Conservation (phyloP, 805 yeast genomes). For the Teunomyces gatunensis region DNA sequence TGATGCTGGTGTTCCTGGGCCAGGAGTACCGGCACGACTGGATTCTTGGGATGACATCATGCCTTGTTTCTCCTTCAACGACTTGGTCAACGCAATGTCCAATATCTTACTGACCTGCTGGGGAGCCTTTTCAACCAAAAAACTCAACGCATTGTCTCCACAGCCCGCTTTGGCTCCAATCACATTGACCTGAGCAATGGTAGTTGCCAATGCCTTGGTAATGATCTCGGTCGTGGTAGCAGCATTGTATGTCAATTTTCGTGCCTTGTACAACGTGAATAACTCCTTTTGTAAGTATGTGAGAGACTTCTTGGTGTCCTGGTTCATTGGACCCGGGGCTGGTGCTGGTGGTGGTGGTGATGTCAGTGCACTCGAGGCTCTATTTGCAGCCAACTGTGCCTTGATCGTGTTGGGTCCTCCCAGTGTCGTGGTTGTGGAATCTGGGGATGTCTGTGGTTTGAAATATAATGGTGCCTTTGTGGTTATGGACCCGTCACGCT, state of each 20-base stretch:
- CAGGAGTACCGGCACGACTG: slow-evolving; percentile 15
- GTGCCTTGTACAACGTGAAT: slow-evolving; percentile 72
- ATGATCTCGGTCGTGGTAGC: slow-evolving; percentile 80
- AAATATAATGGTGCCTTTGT: slow-evolving; percentile 35
- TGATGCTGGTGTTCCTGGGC: background rate
- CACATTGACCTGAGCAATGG: slow-evolving; percentile 84
- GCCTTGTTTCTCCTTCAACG: slow-evolving; percentile 50
- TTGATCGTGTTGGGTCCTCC: slow-evolving; percentile 29
- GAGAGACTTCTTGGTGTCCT: slow-evolving; percentile 70
- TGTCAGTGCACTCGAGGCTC: slow-evolving; percentile 26
- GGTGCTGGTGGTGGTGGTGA: slow-evolving; percentile 15
- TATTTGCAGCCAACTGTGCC: slow-evolving; percentile 48
- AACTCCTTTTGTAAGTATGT: slow-evolving; percentile 84
- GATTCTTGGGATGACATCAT: slow-evolving; percentile 16
- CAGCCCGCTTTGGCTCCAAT: slow-evolving; percentile 85
- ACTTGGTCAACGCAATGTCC: slow-evolving; percentile 78
- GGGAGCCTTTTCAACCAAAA: slow-evolving; percentile 77
- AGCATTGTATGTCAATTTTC: slow-evolving; percentile 67
- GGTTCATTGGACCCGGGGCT: slow-evolving; percentile 38
- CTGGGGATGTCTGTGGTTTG: slow-evolving; percentile 19
- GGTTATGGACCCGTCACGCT: slow-evolving; percentile 28
- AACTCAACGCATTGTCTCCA: slow-evolving; percentile 72
- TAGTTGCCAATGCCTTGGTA: slow-evolving; percentile 89
- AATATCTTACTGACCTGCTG: slow-evolving; percentile 74
- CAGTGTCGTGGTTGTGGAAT: slow-evolving; percentile 5